These are phyloP conservation scores for Xylaria arbuscula DNA, from an alignment of 2,329 filamentous ascomycete genomes.

Conservation along the genomic window DNA sequence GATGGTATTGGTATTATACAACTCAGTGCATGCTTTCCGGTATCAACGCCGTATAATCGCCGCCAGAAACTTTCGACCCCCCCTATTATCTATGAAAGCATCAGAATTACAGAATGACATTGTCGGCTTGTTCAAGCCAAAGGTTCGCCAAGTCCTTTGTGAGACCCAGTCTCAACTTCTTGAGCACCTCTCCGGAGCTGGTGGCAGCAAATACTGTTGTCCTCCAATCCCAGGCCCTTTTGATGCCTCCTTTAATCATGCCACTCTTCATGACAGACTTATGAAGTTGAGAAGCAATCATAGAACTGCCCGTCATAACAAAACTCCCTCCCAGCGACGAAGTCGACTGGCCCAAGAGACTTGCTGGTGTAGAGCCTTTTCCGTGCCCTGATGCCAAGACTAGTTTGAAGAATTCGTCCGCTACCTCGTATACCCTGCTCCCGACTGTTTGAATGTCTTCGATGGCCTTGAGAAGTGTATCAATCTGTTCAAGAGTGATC, in stretches of 20 bases:
- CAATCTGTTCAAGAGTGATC: conserved; percentile 78
- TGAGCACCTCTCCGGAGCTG: conserved; percentile 76
- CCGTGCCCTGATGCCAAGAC: conserved; percentile 78
- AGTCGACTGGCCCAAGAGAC: conserved; percentile 68
- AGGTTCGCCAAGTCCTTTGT: conserved; percentile 77
- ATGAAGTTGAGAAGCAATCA: conserved; percentile 72
- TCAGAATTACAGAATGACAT: conserved; percentile 55
- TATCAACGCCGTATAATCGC: conserved; percentile 28
- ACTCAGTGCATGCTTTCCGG: conserved; percentile 23
- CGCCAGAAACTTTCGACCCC: conserved; percentile 12
- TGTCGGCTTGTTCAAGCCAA: conserved; percentile 75
- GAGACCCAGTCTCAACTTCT: conserved; percentile 76
- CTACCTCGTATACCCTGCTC: conserved; percentile 76
- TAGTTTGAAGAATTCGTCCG: conserved; percentile 81
- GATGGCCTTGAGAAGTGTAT: conserved; percentile 70
- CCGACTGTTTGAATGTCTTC: conserved; percentile 78
- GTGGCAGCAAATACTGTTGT: conserved; percentile 65
- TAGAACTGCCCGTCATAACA: conserved; percentile 78
- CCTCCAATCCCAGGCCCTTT: conserved; percentile 79
- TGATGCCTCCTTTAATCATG: conserved; percentile 55
- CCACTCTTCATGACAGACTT: conserved; percentile 61
- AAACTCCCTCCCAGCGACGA: conserved; percentile 67
- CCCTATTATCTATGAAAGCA: conserved; percentile 22
- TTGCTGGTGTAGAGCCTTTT: conserved; percentile 71
- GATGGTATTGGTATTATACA: conserved; percentile 26